Evolutionary conservation across 2,329 filamentous ascomycete species (phyloP), one percentile per base, ranked within the genome.

Genomic region (Arthrocladium fulminans): DNA sequence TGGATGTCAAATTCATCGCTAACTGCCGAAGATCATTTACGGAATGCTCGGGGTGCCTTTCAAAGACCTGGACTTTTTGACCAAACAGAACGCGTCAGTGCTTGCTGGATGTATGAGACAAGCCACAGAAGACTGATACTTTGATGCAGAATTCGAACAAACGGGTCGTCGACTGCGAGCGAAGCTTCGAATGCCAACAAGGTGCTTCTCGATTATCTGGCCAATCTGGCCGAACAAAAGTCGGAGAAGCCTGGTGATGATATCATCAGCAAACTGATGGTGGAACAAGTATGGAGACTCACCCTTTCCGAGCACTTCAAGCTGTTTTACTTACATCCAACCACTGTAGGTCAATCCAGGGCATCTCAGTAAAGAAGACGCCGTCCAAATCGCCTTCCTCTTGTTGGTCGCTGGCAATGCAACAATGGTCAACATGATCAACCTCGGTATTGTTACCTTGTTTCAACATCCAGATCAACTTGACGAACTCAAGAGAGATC

Each of bases 371-470:
- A 60, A 50, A 44, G 47, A 54, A 4, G 62, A 65, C 47, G 60
- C 54, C 10, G 54, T 74, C 1, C 70, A 73, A 48, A 72, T 75
- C 40, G 70, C 72, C 0, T 75, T 75, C 56, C 59, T 76, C 6
- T 61, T 75, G 3, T 65, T 76, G 1, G 72, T 74, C 1, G 72
- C 73, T 0, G 73, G 73, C 2, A 76, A 75, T 30, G 73, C 73
- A 0, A 74, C 73, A 0, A 72, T 75, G 68, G 67, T 75, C 3
- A 74, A 69, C 55, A 75, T 72, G 67, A 74, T 75, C 48, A 63
- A 66, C 1, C 61, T 74, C 25, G 73, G 73, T 9, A 61, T 74
- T 7, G 62, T 71, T 0, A 70, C 67, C 3, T 65, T 74, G 3
- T 60, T 69, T 13, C 64, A 71, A 46, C 61, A 75, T 39, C 70